Conservation (phyloP, 2,329 filamentous ascomycete genomes). For the Colletotrichum cordylinicola region DNA sequence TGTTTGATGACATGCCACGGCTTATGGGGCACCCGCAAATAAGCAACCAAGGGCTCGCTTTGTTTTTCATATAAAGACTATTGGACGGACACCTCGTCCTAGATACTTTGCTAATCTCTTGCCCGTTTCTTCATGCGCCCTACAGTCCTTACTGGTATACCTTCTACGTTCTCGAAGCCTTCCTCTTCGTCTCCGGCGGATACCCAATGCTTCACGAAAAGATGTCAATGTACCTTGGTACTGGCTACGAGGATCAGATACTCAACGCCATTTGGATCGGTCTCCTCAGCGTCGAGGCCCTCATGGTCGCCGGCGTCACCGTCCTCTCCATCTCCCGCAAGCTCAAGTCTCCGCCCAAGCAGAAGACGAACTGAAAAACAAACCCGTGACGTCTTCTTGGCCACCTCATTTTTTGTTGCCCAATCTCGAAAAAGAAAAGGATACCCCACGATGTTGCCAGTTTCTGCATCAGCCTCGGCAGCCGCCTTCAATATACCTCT, state of each 20-base stretch:
- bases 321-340: constrained; percentile 34
- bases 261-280: constrained; percentile 54
- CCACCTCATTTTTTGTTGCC: neutral
- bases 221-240: constrained; percentile 30
- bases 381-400: neutral
- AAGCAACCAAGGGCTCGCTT: neutral
- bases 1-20: neutral
- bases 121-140: neutral
- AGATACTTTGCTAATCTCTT: neutral
- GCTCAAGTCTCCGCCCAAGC: constrained; percentile 23
- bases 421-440: neutral
- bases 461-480: neutral
- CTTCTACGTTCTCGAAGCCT: constrained; percentile 25
- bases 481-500: neutral
- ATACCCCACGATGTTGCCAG: neutral
- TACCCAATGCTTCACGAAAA: constrained; percentile 32
- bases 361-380: constrained; percentile 3
- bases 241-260: constrained; percentile 41
- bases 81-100: neutral
- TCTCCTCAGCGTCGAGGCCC: constrained; percentile 49
- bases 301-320: constrained; percentile 48
- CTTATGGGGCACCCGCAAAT: neutral
- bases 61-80: neutral
- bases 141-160: constrained; percentile 26
- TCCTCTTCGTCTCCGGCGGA: constrained; percentile 22